phyloP scores from a whole-genome alignment of 2,329 filamentous ascomycete species.

The Microascus cirrosus region DNA sequence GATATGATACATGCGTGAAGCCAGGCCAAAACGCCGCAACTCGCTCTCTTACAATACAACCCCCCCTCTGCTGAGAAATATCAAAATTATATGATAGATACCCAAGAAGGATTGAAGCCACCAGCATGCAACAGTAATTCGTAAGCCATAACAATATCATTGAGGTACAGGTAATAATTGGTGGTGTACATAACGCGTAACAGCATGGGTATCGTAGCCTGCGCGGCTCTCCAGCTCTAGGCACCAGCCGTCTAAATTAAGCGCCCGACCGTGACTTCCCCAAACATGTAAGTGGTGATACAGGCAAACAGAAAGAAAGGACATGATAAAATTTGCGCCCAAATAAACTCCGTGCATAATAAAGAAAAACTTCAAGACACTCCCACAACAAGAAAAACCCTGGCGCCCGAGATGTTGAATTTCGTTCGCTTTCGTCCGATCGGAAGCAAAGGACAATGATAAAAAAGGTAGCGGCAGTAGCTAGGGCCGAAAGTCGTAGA shows the following conservation, averaged over 20 bases:
- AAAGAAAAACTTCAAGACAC: neutral
- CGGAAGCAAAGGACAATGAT: no score
- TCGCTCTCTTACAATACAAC: no score
- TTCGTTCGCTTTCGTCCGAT: neutral
- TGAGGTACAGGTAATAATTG: neutral
- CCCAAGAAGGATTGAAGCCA: no score
- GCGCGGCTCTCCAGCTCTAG: neutral
- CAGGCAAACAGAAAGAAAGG: neutral
- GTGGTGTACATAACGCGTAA: neutral
- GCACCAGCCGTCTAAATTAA: neutral
- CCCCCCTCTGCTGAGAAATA: no score
- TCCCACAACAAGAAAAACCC: neutral
- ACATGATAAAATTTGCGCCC: neutral
- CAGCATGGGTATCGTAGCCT: neutral
- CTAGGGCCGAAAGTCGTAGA: neutral
- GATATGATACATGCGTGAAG: no score
- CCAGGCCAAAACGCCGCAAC: no score
- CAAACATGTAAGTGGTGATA: neutral
- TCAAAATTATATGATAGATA: no score
- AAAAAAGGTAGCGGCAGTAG: neutral
- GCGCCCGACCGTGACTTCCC: neutral
- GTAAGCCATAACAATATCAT: no score
- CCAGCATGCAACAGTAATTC: no score
- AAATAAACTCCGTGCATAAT: neutral
- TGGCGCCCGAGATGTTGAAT: neutral